Percentiles rank a stretch among this genome's conserved stretches.
Evolutionary conservation across 1,284 basidiomycete species (phyloP).

Genomic region (Apiotrichum mycotoxinovorans): DNA sequence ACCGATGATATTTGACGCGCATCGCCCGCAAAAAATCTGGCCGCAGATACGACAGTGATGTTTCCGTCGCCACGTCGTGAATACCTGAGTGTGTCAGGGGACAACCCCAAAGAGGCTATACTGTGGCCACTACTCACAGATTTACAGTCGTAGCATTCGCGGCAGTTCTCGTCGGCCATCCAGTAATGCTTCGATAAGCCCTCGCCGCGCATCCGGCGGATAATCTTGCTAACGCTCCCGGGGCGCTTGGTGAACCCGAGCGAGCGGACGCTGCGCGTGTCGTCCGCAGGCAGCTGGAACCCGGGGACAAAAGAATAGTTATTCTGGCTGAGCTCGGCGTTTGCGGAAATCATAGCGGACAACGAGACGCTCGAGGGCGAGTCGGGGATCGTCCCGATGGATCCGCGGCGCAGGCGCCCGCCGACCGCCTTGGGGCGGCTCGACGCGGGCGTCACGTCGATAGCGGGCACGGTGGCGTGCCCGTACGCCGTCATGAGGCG

Average conservation of each 20-base stretch:
- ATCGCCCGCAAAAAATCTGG: conserved; percentile 87
- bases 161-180: conserved; percentile 96
- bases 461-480: neutral
- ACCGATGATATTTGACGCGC: conserved; percentile 96
- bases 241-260: conserved; percentile 59
- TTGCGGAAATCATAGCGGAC: conserved; percentile 41
- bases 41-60: conserved; percentile 92
- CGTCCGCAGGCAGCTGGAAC: conserved; percentile 45
- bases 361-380: conserved; percentile 44
- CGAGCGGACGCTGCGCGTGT: conserved; percentile 44
- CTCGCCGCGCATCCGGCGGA: conserved; percentile 80
- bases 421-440: conserved; percentile 3
- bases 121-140: conserved; percentile 29
- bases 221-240: conserved; percentile 81
- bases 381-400: conserved; percentile 44
- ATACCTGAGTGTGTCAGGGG: conserved; percentile 78
- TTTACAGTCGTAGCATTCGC: conserved; percentile 90
- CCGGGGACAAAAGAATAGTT: conserved; percentile 43
- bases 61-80: conserved; percentile 87
- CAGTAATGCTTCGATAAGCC: conserved; percentile 67
- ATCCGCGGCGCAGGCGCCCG: conserved; percentile 33
- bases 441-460: conserved; percentile 12
- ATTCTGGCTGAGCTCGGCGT: conserved; percentile 42
- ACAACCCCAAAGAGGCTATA: conserved; percentile 35
- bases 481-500: neutral